Percentiles rank a stretch among this genome's conserved stretches.
phyloP scores from a whole-genome alignment of 2,329 filamentous ascomycete genomes.

The Colletotrichum spaethianum region DNA sequence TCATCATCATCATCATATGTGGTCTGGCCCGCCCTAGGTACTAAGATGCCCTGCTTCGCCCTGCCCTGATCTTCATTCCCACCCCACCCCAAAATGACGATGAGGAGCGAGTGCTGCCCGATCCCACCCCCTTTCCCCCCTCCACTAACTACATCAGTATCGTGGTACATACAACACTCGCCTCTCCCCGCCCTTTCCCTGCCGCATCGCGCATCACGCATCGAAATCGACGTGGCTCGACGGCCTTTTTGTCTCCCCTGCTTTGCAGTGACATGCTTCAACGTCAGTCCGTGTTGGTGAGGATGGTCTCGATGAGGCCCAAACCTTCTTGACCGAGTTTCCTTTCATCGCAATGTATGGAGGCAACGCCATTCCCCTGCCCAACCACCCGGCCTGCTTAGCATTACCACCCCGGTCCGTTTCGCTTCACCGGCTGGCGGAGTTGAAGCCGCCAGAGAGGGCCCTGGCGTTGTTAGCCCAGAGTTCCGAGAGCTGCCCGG shows the following conservation, averaged over 20 bases:
- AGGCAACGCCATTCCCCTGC: constrained; percentile 21
- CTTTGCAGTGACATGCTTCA: constrained; percentile 31
- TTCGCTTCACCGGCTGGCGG: constrained; percentile 42
- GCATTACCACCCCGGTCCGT: constrained; percentile 33
- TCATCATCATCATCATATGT: constrained; percentile 19
- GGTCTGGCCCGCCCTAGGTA: constrained; percentile 26
- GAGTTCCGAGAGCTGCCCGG: constrained; percentile 3
- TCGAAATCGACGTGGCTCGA: constrained; percentile 40
- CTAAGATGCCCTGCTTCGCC: constrained; percentile 14
- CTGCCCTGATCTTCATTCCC: constrained; percentile 31
- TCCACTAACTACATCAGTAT: constrained; percentile 37
- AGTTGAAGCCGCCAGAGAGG: constrained; percentile 40
- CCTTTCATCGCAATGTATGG: constrained; percentile 33
- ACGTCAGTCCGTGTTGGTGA: constrained; percentile 28
- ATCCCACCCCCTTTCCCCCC: constrained; percentile 35
- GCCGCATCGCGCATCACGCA: constrained; percentile 39
- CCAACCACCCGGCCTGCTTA: constrained; percentile 37
- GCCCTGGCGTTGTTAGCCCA: constrained; percentile 34
- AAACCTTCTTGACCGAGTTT: constrained; percentile 39
- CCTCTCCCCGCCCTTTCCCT: constrained; percentile 36
- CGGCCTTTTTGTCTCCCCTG: constrained; percentile 32
- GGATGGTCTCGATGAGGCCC: constrained; percentile 42
- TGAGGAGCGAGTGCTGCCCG: constrained; percentile 36
- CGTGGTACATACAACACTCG: constrained; percentile 34
- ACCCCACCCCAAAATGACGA: constrained; percentile 27